Conservation (phyloP, 2,329 filamentous ascomycete species). For the Xylaria sp. region DNA sequence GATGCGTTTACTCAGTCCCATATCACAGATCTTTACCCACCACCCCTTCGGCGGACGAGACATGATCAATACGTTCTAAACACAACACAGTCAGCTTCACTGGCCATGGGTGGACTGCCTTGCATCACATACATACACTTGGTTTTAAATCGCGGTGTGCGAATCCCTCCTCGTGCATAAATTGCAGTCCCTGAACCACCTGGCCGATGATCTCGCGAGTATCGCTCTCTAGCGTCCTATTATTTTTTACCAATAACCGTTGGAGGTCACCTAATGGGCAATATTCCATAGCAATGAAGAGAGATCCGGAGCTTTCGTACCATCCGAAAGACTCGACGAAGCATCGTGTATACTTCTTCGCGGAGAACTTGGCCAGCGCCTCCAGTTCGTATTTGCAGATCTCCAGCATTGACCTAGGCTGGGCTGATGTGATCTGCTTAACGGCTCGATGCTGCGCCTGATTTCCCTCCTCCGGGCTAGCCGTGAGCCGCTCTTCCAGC, state of each 20-base stretch:
- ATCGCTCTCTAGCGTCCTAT: background rate
- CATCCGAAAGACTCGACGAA: conserved; percentile 12
- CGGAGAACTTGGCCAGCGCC: conserved; percentile 11
- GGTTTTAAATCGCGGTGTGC: conserved; percentile 16
- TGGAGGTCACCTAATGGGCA: conserved; percentile 15
- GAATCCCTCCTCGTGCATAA: conserved; percentile 11
- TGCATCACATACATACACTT: background rate
- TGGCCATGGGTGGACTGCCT: background rate
- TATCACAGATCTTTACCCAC: conserved; percentile 17
- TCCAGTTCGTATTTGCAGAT: conserved; percentile 11
- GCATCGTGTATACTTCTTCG: background rate
- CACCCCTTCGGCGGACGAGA: conserved; percentile 5
- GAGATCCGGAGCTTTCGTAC: background rate
- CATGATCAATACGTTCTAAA: conserved; percentile 14
- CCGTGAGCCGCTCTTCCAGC: background rate
- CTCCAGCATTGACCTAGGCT: background rate
- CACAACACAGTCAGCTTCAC: background rate
- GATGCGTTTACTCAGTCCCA: conserved; percentile 15
- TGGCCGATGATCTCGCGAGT: conserved; percentile 2
- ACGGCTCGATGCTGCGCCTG: background rate
- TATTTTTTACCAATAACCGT: background rate
- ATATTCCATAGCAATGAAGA: conserved; percentile 17
- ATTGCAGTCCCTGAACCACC: conserved; percentile 3
- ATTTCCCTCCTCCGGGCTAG: background rate
- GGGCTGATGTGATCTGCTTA: conserved; percentile 8